These are phyloP conservation scores for Fusarium clavum DNA, from an alignment of 2,329 filamentous ascomycete species.

Conservation along the genomic window DNA sequence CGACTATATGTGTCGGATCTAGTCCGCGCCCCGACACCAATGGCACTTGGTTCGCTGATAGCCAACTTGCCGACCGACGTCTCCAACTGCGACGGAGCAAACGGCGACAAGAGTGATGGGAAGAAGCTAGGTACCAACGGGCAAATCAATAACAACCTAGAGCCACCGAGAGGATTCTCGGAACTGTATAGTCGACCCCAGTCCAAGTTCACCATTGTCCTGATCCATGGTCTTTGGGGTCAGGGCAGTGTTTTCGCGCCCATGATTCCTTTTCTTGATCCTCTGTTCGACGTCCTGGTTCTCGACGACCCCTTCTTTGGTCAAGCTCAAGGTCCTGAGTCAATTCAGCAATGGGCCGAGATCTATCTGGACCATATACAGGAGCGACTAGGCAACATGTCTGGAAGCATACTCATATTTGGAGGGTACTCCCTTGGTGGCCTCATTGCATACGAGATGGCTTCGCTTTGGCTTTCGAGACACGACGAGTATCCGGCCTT, in stretches of 20 bases:
- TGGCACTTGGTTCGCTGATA: background rate
- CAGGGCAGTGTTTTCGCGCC: background rate
- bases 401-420: background rate
- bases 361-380: background rate
- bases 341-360: conserved; percentile 2
- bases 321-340: background rate
- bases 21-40: background rate
- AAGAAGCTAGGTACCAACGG: background rate
- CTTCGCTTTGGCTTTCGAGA: background rate
- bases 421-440: background rate
- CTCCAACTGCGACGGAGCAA: background rate
- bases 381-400: background rate
- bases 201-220: conserved; percentile 3
- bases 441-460: conserved; percentile 1
- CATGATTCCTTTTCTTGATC: background rate
- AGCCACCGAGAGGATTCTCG: background rate
- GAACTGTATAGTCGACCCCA: background rate
- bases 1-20: background rate
- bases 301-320: background rate
- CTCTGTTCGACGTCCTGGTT: background rate
- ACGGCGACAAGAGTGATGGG: background rate
- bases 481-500: background rate
- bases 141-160: background rate
- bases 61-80: background rate
- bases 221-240: background rate